Evolutionary conservation across 352 stramenopile genomes (phyloP), one percentile per base, ranked within the genome.

Genomic region (Phytophthora cactorum): DNA sequence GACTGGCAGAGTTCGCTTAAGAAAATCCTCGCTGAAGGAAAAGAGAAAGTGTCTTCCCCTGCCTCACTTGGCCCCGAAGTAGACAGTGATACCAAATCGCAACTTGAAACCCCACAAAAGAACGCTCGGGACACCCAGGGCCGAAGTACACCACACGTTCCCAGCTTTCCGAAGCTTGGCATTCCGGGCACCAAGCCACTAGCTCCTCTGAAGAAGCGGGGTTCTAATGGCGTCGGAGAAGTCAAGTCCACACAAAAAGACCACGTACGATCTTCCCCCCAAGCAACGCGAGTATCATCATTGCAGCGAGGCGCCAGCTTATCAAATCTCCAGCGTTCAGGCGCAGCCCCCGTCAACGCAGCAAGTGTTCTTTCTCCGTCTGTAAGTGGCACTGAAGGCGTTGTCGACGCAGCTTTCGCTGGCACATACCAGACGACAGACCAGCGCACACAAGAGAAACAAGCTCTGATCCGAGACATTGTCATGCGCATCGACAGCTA

Each of bases 401-500:
- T 69, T 1, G 61, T 81, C 0, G 79, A 89, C 49, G 49, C 60
- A 1, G 79, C 73, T 8, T 93, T 92, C 29, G 64, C 68, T 41
- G 75, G 70, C 2, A 71, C 75, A 4, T 93, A 93, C 45, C 82
- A 95, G 45, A 86, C 77, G 11, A 90, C 72, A 0, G 80, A 91
- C 36, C 76, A 88, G 12, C 79, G 89, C 29, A 83, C 81, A 7
- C 82, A 89, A 22, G 80, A 93, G 59, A 89, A 90, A 28, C 71
- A 88, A 45, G 77, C 78, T 5, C 58, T 96, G 56, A 87, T 96
- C 31, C 82, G 82, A 54, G 80, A 91, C 32, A 81, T 96, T 32
- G 86, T 93, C 14, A 74, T 85, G 49, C 88, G 86, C 14, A 96
- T 96, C 52, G 88, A 94, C 57, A 78, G 70, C 36, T 92, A 93